Percentiles rank a stretch among this genome's conserved stretches.
Conservation (phyloP, 2,329 filamentous ascomycete species). For the Fusarium sambucinum region DNA sequence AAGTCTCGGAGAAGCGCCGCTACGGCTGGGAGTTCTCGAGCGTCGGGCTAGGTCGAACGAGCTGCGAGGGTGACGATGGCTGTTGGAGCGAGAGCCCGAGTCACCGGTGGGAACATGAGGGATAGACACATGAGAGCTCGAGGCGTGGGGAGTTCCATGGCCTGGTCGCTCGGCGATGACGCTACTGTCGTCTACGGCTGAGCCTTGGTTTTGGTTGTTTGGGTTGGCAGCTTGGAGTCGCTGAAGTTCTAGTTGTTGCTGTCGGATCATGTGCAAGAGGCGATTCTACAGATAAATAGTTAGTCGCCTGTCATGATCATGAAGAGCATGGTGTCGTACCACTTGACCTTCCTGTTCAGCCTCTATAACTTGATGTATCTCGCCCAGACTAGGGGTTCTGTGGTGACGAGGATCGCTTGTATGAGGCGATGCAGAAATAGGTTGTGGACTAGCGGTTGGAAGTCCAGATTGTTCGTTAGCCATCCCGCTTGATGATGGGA, state of each 20-base stretch:
- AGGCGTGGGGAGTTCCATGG: slow-evolving; percentile 53
- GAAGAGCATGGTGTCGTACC: slow-evolving; percentile 57
- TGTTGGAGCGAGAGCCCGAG: slow-evolving; percentile 65
- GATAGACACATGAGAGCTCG: slow-evolving; percentile 51
- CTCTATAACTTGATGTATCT: slow-evolving; percentile 83
- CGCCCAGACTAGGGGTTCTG: slow-evolving; percentile 77
- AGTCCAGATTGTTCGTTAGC: slow-evolving; percentile 57
- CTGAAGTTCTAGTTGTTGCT: slow-evolving; percentile 78
- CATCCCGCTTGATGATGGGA: slow-evolving; percentile 78
- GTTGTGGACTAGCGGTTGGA: slow-evolving; percentile 57
- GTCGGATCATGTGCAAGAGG: slow-evolving; percentile 79
- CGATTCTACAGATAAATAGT: slow-evolving; percentile 68
- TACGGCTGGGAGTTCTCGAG: slow-evolving; percentile 70
- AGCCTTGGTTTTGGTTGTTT: slow-evolving; percentile 47
- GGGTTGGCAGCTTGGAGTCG: slow-evolving; percentile 65
- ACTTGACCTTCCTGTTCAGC: slow-evolving; percentile 84
- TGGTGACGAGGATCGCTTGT: slow-evolving; percentile 70
- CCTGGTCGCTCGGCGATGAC: slow-evolving; percentile 63
- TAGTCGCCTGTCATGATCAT: slow-evolving; percentile 16
- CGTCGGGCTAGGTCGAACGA: slow-evolving; percentile 70
- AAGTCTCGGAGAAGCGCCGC: slow-evolving; percentile 67
- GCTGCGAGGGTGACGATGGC: slow-evolving; percentile 63
- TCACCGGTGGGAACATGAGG: slow-evolving; percentile 52
- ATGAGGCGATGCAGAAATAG: slow-evolving; percentile 62
- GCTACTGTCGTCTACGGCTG: slow-evolving; percentile 59